Evolutionary conservation across 2,329 filamentous ascomycete species (phyloP).

Genomic region (Cladosporium sp.): DNA sequence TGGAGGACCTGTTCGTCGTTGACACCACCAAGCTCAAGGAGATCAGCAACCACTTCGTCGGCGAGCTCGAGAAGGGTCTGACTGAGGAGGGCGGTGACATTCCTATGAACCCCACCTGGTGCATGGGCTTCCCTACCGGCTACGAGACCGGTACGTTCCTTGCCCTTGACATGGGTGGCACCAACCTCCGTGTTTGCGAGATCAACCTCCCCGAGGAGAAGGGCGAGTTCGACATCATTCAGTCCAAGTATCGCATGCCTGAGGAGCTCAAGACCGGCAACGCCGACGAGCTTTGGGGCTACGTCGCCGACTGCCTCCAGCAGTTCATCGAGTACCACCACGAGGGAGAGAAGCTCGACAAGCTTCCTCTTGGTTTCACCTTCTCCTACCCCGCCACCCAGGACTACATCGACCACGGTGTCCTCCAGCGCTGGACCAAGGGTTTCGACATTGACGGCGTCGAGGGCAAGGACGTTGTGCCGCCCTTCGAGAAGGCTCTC

Average conservation of each 20-base stretch:
- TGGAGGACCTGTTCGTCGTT: constrained; percentile 82
- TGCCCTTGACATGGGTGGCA: constrained; percentile 92
- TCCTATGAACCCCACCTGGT: constrained; percentile 98
- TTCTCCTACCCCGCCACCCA: constrained; percentile 95
- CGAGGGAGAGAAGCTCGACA: constrained; percentile 58
- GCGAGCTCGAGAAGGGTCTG: constrained; percentile 84
- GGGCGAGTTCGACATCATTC: constrained; percentile 89
- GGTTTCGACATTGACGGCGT: constrained; percentile 92
- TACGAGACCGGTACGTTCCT: constrained; percentile 83
- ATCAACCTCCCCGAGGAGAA: constrained; percentile 82
- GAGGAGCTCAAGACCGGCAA: constrained; percentile 84
- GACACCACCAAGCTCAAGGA: constrained; percentile 75
- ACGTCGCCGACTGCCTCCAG: constrained; percentile 86
- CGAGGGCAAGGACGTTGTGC: constrained; percentile 84
- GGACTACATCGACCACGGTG: constrained; percentile 86
- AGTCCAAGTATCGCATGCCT: constrained; percentile 94
- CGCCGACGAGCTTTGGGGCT: constrained; percentile 86
- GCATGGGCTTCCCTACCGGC: constrained; percentile 82
- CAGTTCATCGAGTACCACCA: constrained; percentile 88
- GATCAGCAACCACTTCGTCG: constrained; percentile 84
- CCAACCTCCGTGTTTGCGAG: constrained; percentile 90
- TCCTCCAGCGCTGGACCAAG: constrained; percentile 95
- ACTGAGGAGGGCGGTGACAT: constrained; percentile 87
- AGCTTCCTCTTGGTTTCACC: constrained; percentile 82
- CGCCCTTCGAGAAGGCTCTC: constrained; percentile 77